Conservation (phyloP, 2,329 filamentous ascomycete genomes). For the Huntiella abstrusa region DNA sequence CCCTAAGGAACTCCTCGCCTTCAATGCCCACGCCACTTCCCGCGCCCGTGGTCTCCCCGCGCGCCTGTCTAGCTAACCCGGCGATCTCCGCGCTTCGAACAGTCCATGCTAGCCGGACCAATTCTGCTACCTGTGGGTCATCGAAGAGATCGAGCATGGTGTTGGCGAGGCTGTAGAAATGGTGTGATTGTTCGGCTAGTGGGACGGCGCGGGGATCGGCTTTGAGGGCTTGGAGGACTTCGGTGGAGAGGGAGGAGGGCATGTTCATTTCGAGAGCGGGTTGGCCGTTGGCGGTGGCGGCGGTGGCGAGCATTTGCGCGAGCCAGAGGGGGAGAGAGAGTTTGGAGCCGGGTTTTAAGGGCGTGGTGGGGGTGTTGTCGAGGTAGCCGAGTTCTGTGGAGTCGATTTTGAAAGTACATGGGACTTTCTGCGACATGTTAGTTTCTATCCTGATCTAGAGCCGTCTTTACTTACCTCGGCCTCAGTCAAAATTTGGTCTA, state of each 20-base stretch:
- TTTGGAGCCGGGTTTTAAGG: conserved; percentile 64
- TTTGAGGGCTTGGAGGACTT: conserved; percentile 75
- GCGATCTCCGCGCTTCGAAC: conserved; percentile 64
- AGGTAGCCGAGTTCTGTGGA: conserved; percentile 76
- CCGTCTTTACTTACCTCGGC: conserved; percentile 40
- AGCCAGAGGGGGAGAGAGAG: conserved; percentile 84
- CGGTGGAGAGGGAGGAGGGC: conserved; percentile 54
- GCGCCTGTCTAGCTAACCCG: conserved; percentile 71
- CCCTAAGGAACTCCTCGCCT: conserved; percentile 67
- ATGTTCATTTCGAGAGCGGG: conserved; percentile 61
- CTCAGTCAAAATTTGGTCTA: conserved; percentile 70
- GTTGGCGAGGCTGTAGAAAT: conserved; percentile 75
- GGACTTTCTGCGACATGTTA: conserved; percentile 52
- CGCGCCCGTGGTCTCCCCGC: conserved; percentile 34
- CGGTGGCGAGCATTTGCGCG: conserved; percentile 76
- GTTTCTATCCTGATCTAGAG: neutral
- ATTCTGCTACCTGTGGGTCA: conserved; percentile 55
- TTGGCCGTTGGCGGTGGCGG: conserved; percentile 26
- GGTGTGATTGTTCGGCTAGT: conserved; percentile 60
- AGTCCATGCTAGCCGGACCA: conserved; percentile 63
- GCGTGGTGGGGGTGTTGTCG: conserved; percentile 52
- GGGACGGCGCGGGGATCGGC: conserved; percentile 78
- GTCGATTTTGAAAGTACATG: conserved; percentile 84
- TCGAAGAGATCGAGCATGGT: conserved; percentile 83
- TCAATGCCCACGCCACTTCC: conserved; percentile 16